A percentile compares a stretch with the other conserved stretches of the same genome.
These are phyloP conservation scores for Tricharina praecox DNA, from an alignment of 495 filamentous ascomycete genomes.

Conservation along the genomic window DNA sequence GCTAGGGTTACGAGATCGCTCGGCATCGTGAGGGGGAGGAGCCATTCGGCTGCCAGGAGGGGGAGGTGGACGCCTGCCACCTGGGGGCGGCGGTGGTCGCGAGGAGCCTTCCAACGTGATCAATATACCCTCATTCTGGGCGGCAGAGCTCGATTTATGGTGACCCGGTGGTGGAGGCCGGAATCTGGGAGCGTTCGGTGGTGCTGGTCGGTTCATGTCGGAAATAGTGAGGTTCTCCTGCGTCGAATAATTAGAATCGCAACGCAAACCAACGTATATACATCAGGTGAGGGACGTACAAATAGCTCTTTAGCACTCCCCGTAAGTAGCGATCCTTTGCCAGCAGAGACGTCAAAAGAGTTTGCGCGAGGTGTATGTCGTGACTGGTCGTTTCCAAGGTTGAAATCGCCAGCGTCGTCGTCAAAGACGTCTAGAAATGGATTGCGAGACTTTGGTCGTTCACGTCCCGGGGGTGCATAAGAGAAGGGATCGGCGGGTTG, in stretches of 20 bases:
- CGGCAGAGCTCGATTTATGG: constrained; percentile 40
- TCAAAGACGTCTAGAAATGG: constrained; percentile 72
- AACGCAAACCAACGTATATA: constrained; percentile 8
- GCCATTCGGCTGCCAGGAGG: constrained; percentile 14
- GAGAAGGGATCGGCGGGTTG: constrained; percentile 34
- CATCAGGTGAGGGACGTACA: constrained; percentile 41
- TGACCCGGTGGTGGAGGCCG: constrained; percentile 34
- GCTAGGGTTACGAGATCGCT: constrained; percentile 23
- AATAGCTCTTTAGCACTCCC: constrained; percentile 70
- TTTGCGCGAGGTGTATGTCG: constrained; percentile 37
- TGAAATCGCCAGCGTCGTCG: constrained; percentile 36
- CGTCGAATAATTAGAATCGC: neutral
- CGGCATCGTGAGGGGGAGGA: no score
- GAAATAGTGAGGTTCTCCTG: constrained; percentile 36
- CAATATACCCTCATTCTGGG: no score
- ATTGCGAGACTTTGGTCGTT: constrained; percentile 69
- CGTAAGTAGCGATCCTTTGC: constrained; percentile 36
- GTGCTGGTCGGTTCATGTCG: constrained; percentile 12
- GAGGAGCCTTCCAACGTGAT: no score
- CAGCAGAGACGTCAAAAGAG: constrained; percentile 34
- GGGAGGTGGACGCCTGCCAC: constrained; percentile 23
- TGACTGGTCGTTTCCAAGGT: constrained; percentile 28
- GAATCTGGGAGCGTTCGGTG: constrained; percentile 29
- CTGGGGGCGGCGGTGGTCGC: constrained; percentile 22
- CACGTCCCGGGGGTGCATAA: constrained; percentile 34